phyloP scores from a whole-genome alignment of 1,284 basidiomycete genomes.

The Peniophora sp. region DNA sequence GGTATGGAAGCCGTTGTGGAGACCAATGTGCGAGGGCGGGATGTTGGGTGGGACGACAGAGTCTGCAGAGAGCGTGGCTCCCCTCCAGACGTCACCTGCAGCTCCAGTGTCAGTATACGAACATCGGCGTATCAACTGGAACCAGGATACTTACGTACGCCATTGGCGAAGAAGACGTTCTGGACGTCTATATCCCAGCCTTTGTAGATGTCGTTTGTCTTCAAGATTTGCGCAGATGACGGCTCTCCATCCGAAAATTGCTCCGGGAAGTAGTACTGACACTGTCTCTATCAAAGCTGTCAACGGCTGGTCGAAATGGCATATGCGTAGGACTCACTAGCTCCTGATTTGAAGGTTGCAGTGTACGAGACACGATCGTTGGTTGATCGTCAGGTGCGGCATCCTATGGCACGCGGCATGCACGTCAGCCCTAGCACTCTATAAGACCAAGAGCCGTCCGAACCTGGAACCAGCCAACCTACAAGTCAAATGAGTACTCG shows the following conservation, averaged over 20 bases:
- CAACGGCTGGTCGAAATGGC: background rate
- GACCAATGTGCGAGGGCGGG: conserved; percentile 41
- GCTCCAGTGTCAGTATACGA: background rate
- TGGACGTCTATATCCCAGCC: conserved; percentile 56
- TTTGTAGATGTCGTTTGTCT: conserved; percentile 42
- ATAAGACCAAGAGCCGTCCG: too few relatives aligned
- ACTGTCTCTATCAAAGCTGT: conserved; percentile 42
- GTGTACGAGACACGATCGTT: conserved; percentile 48
- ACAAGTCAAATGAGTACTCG: conserved; percentile 10
- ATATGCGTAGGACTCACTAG: conserved; percentile 30
- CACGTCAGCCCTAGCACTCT: too few relatives aligned
- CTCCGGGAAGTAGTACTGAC: conserved; percentile 49
- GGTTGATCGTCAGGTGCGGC: conserved; percentile 46
- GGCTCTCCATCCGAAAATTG: conserved; percentile 35
- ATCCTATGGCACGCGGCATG: conserved; percentile 34
- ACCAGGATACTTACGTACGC: conserved; percentile 38
- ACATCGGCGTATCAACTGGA: background rate
- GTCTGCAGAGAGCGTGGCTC: conserved; percentile 57
- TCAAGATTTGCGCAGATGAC: conserved; percentile 23
- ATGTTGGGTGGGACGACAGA: conserved; percentile 41
- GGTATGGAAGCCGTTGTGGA: conserved; percentile 59
- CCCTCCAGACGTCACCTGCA: conserved; percentile 67
- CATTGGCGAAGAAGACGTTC: conserved; percentile 63
- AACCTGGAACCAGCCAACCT: conserved; percentile 40
- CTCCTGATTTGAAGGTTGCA: conserved; percentile 47